These are phyloP conservation scores for Kazachstania kunashirensis DNA, from an alignment of 805 yeast genomes.

Conservation along the genomic window DNA sequence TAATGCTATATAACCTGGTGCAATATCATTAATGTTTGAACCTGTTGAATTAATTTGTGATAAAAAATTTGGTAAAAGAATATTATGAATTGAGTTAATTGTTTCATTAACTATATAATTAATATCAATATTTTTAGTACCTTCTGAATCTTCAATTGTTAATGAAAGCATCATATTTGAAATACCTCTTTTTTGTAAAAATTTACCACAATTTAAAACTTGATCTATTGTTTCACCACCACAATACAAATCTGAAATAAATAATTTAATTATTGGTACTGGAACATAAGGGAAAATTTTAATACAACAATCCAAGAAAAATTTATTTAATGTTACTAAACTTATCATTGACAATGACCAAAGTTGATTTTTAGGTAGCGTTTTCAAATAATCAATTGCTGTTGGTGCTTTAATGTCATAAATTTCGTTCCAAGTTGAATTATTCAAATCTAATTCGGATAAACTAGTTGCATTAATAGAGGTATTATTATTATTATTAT, in stretches of 20 bases:
- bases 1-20: slow-evolving; percentile 86
- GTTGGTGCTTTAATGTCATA: slow-evolving; percentile 9
- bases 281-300: slow-evolving; percentile 70
- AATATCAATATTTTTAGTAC: slow-evolving; percentile 48
- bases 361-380: slow-evolving; percentile 45
- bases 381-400: slow-evolving; percentile 37
- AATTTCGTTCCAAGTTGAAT: not conserved
- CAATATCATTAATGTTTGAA: slow-evolving; percentile 50
- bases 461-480: not conserved
- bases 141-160: slow-evolving; percentile 89
- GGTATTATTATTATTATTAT: not conserved
- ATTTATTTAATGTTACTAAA: slow-evolving; percentile 53
- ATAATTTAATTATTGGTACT: slow-evolving; percentile 51
- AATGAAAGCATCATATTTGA: slow-evolving; percentile 92
- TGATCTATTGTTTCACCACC: slow-evolving; percentile 77
- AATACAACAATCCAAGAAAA: slow-evolving; percentile 51
- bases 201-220: slow-evolving; percentile 60
- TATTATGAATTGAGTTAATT: slow-evolving; percentile 52
- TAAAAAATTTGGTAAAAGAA: slow-evolving; percentile 63
- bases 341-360: slow-evolving; percentile 63
- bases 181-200: slow-evolving; percentile 63
- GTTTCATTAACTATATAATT: slow-evolving; percentile 54
- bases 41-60: slow-evolving; percentile 33
- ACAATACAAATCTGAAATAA: slow-evolving; percentile 77
- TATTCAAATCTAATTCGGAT: not conserved